Conservation (phyloP, 2,329 filamentous ascomycete species). For the Plenodomus tracheiphilus region DNA sequence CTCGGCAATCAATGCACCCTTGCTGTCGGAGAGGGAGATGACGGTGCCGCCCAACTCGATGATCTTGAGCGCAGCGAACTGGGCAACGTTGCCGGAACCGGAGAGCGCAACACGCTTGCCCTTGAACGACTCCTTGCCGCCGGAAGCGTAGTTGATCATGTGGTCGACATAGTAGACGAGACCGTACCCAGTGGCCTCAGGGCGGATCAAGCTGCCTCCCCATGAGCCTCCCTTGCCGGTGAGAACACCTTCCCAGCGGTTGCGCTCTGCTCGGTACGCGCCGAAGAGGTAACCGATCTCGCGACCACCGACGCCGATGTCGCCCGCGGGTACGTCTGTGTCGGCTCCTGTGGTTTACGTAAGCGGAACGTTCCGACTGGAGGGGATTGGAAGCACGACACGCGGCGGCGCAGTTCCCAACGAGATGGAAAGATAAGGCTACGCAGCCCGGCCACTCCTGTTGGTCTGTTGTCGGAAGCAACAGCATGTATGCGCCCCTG, state of each 20-base stretch:
- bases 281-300: constrained; percentile 97
- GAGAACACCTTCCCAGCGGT: constrained; percentile 93
- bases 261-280: constrained; percentile 83
- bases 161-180: constrained; percentile 70
- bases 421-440: constrained; percentile 16
- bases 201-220: constrained; percentile 92
- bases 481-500: constrained; percentile 20
- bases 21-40: constrained; percentile 90
- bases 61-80: constrained; percentile 94
- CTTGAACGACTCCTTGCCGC: constrained; percentile 77
- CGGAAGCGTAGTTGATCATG: constrained; percentile 73
- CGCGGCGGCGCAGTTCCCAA: constrained; percentile 7
- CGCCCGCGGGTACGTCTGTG: constrained; percentile 94
- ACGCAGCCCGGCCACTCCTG: constrained; percentile 13
- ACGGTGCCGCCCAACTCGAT: constrained; percentile 95
- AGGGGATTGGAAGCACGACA: constrained; percentile 1
- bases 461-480: constrained; percentile 17
- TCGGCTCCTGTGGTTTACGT: constrained; percentile 63
- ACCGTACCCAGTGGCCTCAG: constrained; percentile 95
- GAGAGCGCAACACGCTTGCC: constrained; percentile 96
- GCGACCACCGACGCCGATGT: constrained; percentile 89
- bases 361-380: constrained; percentile 44
- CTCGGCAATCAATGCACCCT: constrained; percentile 78
- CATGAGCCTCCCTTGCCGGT: constrained; percentile 93
- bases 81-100: constrained; percentile 95